phyloP scores from a whole-genome alignment of 805 yeast genomes.

The Allodekkera sacchari region DNA sequence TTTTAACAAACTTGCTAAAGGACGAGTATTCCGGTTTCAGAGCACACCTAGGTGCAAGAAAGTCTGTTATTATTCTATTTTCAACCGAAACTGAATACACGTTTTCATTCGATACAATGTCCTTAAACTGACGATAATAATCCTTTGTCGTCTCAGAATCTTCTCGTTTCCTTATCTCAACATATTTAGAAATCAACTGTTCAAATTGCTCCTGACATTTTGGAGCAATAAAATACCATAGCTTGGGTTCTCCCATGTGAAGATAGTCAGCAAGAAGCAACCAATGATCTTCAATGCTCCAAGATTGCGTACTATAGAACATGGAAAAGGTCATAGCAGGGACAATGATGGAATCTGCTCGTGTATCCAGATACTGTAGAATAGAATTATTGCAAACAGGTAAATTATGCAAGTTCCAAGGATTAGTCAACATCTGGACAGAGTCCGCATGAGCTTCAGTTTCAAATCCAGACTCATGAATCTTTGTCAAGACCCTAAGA shows the following conservation, averaged over 20 bases:
- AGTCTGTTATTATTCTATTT: slow-evolving; percentile 13
- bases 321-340: slow-evolving; percentile 44
- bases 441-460: slow-evolving; percentile 11
- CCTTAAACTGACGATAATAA: slow-evolving; percentile 4
- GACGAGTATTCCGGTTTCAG: slow-evolving; percentile 22
- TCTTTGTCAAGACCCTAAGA: slow-evolving; percentile 23
- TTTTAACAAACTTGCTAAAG: slow-evolving; percentile 20
- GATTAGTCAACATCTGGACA: slow-evolving; percentile 15
- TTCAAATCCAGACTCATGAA: slow-evolving; percentile 33
- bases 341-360: slow-evolving; percentile 31
- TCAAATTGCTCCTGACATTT: slow-evolving; percentile 46
- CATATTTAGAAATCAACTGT: slow-evolving; percentile 18
- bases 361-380: slow-evolving; percentile 36
- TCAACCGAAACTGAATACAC: slow-evolving; percentile 15
- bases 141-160: slow-evolving; percentile 4
- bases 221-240: slow-evolving; percentile 61
- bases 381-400: slow-evolving; percentile 43
- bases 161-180: slow-evolving; percentile 4
- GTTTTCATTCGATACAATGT: slow-evolving; percentile 9
- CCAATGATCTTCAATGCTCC: slow-evolving; percentile 57
- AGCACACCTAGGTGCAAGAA: slow-evolving; percentile 15
- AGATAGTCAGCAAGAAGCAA: slow-evolving; percentile 45
- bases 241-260: slow-evolving; percentile 44
- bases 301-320: slow-evolving; percentile 46
- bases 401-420: slow-evolving; percentile 54